Conservation (phyloP, 2,329 filamentous ascomycete species). For the Ascochyta lentis region DNA sequence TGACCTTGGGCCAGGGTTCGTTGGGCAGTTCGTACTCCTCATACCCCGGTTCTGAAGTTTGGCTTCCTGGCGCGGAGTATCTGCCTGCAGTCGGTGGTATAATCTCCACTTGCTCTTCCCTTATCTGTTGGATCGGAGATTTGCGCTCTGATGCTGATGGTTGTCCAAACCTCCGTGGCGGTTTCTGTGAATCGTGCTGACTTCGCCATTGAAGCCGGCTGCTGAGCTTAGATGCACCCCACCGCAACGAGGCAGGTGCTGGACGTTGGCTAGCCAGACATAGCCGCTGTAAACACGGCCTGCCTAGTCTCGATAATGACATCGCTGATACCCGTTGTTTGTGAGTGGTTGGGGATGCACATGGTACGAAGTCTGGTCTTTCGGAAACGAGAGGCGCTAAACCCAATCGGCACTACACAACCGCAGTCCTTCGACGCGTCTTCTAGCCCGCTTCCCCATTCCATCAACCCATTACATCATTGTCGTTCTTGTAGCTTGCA, state of each 20-base stretch:
- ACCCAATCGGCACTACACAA: constrained; percentile 2
- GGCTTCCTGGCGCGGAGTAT: constrained; percentile 3
- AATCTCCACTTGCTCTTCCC: constrained; percentile 13
- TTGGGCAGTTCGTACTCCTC: constrained; percentile 2
- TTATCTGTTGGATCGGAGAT: constrained; percentile 8
- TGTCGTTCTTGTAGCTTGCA: neutral
- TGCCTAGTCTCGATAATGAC: constrained; percentile 9
- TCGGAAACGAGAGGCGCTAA: constrained; percentile 1
- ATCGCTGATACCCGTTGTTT: constrained; percentile 4
- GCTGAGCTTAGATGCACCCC: neutral
- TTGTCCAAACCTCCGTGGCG: constrained; percentile 9
- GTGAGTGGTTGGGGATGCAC: neutral
- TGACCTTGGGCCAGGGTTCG: constrained; percentile 20
- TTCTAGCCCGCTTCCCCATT: neutral
- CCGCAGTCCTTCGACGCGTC: neutral
- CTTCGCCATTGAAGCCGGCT: constrained; percentile 11
- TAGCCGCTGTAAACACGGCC: constrained; percentile 1
- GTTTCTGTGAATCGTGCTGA: constrained; percentile 12
- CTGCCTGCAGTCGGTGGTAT: neutral
- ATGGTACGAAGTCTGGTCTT: neutral
- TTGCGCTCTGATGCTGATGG: constrained; percentile 14
- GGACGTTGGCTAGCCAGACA: neutral
- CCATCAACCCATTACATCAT: neutral
- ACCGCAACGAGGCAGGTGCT: neutral
- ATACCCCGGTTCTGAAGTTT: constrained; percentile 6